Evolutionary conservation across 2,329 filamentous ascomycete species (phyloP), one percentile per base, ranked within the genome.

Genomic region (Fusarium subglutinans): DNA sequence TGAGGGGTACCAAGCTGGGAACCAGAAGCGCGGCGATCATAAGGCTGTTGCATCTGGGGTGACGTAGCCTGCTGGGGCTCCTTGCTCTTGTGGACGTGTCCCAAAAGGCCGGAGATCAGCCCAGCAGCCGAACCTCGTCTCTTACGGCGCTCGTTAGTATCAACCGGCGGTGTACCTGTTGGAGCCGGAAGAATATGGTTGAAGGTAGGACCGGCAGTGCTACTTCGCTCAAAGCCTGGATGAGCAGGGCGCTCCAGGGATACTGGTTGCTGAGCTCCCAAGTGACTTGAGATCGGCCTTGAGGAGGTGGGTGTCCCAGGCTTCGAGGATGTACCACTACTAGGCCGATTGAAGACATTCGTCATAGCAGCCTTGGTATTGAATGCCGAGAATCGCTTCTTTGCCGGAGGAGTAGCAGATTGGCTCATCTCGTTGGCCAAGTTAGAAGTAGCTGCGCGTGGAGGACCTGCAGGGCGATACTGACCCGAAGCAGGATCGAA

Each of bases 311-410:
- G 76, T 14, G 75, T 73, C 15, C 53, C 72, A 8, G 75, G 72
- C 47, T 76, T 74, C 18, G 55, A 65, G 24, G 41, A 61, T 26
- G 41, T 37, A 51, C 78, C 69, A 8, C 65, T 53, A 8, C 65
- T 76, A 22, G 78, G 63, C 26, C 80, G 76, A 22, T 77, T 75
- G 47, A 82, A 80, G 18, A 79, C 75, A 28, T 75, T 74, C 20
- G 78, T 70, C 26, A 81, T 74, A 12, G 80, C 82, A 15, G 85
- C 73, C 18, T 75, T 75, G 35, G 79, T 78, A 30, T 77, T 61
- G 18, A 83, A 75, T 24, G 80, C 83, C 1, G 87, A 87, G 66
- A 88, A 85, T 17, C 86, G 81, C 70, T 86, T 87, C 79, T 86
- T 88, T 20, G 73, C 64, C 8, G 74, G 60, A 30, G 66, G 55